Evolutionary conservation across 345 rosid species (phyloP).

Genomic region (Brassica nigra): DNA sequence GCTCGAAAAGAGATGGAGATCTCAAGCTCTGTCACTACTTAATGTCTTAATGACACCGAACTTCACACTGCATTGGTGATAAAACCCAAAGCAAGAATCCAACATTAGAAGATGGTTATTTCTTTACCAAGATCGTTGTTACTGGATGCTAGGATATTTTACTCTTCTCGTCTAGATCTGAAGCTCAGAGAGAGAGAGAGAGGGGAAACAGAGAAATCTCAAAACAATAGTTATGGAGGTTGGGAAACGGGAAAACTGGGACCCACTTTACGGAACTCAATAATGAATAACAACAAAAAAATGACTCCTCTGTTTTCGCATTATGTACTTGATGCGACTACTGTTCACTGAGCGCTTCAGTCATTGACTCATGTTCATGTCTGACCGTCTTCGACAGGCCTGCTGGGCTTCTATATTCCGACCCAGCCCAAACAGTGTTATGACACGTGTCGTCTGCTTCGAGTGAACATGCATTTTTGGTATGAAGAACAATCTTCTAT

Average conservation of each 20-base stretch:
- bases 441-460: constrained; percentile 17
- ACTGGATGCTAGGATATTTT: constrained; percentile 3
- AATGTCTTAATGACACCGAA: background rate
- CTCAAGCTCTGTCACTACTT: background rate
- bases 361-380: constrained; percentile 11
- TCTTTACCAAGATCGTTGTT: background rate
- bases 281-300: constrained; percentile 15
- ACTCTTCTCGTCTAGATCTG: constrained; percentile 50
- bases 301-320: constrained; percentile 15
- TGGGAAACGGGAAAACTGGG: constrained; percentile 30
- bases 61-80: constrained; percentile 22
- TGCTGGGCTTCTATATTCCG: constrained; percentile 1
- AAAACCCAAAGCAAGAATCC: constrained; percentile 26
- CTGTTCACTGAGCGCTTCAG: background rate
- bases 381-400: background rate
- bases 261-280: constrained; percentile 34
- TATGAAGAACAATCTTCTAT: constrained; percentile 37
- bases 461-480: constrained; percentile 32
- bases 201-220: constrained; percentile 36
- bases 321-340: constrained; percentile 38
- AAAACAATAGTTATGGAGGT: constrained; percentile 25
- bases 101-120: background rate
- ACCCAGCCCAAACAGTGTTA: constrained; percentile 13
- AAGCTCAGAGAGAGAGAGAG: constrained; percentile 35
- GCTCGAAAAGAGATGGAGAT: constrained; percentile 34